Base-by-base conservation (phyloP, 768 basidiomycete species). In the Rhodotorula diobovata region DNA sequence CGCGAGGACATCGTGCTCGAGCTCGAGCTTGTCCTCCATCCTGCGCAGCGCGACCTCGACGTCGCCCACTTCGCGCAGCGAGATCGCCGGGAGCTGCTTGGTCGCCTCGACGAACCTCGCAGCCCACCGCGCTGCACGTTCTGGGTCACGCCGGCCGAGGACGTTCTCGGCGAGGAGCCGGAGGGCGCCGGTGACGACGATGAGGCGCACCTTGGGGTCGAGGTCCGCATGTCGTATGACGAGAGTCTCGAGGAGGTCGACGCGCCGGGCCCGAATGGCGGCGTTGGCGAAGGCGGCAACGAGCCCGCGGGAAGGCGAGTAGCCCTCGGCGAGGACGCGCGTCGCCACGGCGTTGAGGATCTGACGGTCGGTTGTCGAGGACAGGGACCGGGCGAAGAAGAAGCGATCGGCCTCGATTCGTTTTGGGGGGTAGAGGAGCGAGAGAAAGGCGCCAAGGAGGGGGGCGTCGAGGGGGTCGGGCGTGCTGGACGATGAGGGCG, bases 171-270 rank as follows among this genome's bases (percentile, higher is more conserved):
- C 56, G 41, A 58, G 30, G 28, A 66, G 28, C 21, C 60, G 39
- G 50, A 71, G 57, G 1, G 39, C 61, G 0, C 9, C 28, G 14
- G 50, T 10, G 1, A 56, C 65, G n/a, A 67, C 11, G 0, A 23
- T 30, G 21, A 67, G 55, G 9, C 53, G 61, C 12, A 45, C 41
- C 6, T 6, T 10, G 1, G 55, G 4, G 1, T 50, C 16, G 0
- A 43, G 30, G 20, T 0, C n/a, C 8, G 37, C 9, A 2, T 10
- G 34, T 9, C 6, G 28, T 4, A 0, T 2, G 32, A 54, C 8
- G 30, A 67, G 25, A 1, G 4, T 1, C 3, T 14, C 37, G 51
- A 71, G 50, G 45, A 63, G 35, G 51, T 71, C 70, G 51, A 71
- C 34, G 0, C 66, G 54, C 23, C 63, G 35, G 1, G 70, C 70